Conservation (phyloP, 2,329 filamentous ascomycete genomes). For the Ascosphaera apis region DNA sequence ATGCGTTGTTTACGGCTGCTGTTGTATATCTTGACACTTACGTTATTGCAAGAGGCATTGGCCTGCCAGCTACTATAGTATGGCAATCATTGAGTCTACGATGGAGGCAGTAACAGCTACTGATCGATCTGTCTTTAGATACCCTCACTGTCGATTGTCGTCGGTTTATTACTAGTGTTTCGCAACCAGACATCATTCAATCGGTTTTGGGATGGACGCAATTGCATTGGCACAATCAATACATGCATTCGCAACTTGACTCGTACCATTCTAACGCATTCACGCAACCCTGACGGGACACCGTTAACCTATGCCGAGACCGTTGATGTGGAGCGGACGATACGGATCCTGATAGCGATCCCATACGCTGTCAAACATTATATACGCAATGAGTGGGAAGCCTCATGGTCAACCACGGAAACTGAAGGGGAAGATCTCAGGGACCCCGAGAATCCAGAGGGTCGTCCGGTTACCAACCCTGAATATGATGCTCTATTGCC, state of each 20-base stretch:
- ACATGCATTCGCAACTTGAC: constrained; percentile 38
- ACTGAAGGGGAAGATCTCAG: no score
- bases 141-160: constrained; percentile 39
- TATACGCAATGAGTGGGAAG: constrained; percentile 37
- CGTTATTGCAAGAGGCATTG: constrained; percentile 26
- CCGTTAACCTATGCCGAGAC: constrained; percentile 21
- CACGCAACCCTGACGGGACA: constrained; percentile 12
- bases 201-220: constrained; percentile 38
- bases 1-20: constrained; percentile 33
- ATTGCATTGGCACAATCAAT: constrained; percentile 31
- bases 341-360: constrained; percentile 36
- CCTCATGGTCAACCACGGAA: constrained; percentile 14
- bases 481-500: constrained; percentile 31
- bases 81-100: no score
- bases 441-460: no score
- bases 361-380: constrained; percentile 42
- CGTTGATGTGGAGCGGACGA: constrained; percentile 33
- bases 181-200: constrained; percentile 41
- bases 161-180: constrained; percentile 45
- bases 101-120: no score
- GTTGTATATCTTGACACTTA: constrained; percentile 35
- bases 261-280: constrained; percentile 30
- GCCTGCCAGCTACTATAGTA: constrained; percentile 34
- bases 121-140: constrained; percentile 26
- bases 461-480: constrained; percentile 18